Base-by-base conservation (phyloP, 106 monocot genomes). In the Apostasia shenzhenica region DNA sequence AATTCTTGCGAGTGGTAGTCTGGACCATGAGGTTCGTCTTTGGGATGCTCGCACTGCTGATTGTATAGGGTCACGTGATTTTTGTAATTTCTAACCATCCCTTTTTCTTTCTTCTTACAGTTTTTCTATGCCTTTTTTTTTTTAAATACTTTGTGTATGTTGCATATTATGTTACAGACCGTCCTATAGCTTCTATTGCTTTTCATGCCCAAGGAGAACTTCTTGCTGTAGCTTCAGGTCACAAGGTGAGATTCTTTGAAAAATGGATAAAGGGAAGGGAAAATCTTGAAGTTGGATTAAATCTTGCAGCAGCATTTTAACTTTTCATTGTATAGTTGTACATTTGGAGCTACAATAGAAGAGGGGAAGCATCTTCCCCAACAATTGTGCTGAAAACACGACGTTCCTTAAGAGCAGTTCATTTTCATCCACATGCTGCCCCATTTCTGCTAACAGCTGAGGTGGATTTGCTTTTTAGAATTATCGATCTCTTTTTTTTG, bases 211-310 rank as follows among this genome's bases (percentile, higher is more conserved):
- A 83, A 71, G 95, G 95, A 63, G 92, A 97, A 45, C 65, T 92
- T 79, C 85, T 97, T 75, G 95, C 95, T 77, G 95, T 97, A 72
- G 95, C 95, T 59, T 92, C 95, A 72, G 95, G 95, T 67, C 95
- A 97, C 71, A 97, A 92, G 82, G 95, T 92, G 69, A 72, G 65
- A 54, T 43, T 2, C 51, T 45, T 5, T 45, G 10, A 45, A n/a
- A 4, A 59, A 59, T 7, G 40, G 41, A 59, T 45, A 62, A 45
- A 61, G 10, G 11, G 10, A 61, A 42, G 2, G 43, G 41, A 61
- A 61, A 9, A 42, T 10, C 26, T 26, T 26, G 13, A 45, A 62
- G 44, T 13, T 62, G 62, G 6, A 45, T 45, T 3, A 8, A 13
- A 12, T 62, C 45, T 45, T 41, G 9, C 38, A 45, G 5, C 12